phyloP scores from a whole-genome alignment of 2,329 filamentous ascomycete species.

The Penicillium oxalicum region DNA sequence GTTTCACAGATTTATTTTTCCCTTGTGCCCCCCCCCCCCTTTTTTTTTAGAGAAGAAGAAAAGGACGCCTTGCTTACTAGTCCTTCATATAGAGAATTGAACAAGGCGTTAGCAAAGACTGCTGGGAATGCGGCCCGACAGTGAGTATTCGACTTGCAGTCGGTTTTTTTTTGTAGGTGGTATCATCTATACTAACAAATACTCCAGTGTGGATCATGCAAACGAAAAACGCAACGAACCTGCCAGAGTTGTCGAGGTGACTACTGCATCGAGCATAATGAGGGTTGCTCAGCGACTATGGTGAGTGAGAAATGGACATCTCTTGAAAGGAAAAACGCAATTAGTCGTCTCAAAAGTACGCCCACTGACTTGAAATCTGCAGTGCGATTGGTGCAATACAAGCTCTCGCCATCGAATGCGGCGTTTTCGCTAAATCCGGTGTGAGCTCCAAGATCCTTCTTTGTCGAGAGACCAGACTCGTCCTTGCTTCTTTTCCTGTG shows the following conservation, averaged over 20 bases:
- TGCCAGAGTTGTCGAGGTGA: constrained; percentile 70
- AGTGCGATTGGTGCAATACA: constrained; percentile 41
- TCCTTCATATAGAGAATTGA: constrained; percentile 19
- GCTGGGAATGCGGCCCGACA: constrained; percentile 80
- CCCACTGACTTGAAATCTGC: no score
- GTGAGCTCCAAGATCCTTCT: not conserved
- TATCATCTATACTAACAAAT: constrained; percentile 1
- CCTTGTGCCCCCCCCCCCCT: constrained; percentile 22
- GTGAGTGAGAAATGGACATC: constrained; percentile 22
- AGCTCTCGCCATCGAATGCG: constrained; percentile 32
- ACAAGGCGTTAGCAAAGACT: constrained; percentile 59
- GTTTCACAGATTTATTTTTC: constrained; percentile 48
- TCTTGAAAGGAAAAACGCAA: not conserved
- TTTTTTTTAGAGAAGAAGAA: no score
- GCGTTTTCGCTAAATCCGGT: constrained; percentile 20
- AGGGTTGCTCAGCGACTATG: constrained; percentile 64
- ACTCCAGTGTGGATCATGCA: constrained; percentile 68
- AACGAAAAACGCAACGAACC: constrained; percentile 61
- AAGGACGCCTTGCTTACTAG: not conserved
- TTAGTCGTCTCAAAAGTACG: no score
- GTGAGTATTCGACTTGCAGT: constrained; percentile 44
- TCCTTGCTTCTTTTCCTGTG: no score
- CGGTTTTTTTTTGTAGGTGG: no score
- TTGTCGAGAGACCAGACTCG: not conserved
- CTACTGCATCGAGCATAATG: constrained; percentile 79